A percentile compares a stretch with the other conserved stretches of the same genome.
Conservation (phyloP, 495 filamentous ascomycete species). For the Talaromyces trachyspermus region DNA sequence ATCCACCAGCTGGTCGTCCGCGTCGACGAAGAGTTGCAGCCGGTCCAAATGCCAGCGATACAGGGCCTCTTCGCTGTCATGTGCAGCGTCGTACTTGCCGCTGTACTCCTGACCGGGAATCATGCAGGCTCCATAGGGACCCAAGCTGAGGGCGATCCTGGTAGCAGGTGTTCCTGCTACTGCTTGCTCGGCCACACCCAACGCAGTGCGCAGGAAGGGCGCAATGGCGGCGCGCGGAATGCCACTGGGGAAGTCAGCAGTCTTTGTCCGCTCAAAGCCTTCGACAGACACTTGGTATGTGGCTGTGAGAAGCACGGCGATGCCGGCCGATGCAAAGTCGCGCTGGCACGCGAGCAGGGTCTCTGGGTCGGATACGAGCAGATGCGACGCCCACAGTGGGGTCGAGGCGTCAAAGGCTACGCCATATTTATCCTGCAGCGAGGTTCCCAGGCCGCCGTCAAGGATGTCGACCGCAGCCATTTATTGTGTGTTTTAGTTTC, state of each 20-base stretch:
- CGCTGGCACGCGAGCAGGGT: conserved; percentile 46
- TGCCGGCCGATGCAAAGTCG: conserved; percentile 45
- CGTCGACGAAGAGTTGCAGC: conserved; percentile 37
- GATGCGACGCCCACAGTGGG: conserved; percentile 60
- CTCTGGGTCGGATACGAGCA: conserved; percentile 42
- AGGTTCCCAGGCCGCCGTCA: conserved; percentile 61
- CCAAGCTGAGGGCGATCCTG: conserved; percentile 45
- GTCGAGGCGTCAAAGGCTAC: conserved; percentile 39
- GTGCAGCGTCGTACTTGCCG: conserved; percentile 46
- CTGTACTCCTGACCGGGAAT: conserved; percentile 55
- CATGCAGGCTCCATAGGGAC: conserved; percentile 61
- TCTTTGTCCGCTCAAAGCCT: conserved; percentile 41
- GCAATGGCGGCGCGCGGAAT: conserved; percentile 19
- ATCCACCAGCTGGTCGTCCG: conserved; percentile 14
- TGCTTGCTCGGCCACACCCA: conserved; percentile 9
- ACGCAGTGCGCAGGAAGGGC: conserved; percentile 8
- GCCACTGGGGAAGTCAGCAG: conserved; percentile 14
- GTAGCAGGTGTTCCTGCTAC: background rate
- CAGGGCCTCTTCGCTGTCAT: conserved; percentile 34
- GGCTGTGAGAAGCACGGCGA: conserved; percentile 54
- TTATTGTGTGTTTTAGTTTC: too few relatives aligned
- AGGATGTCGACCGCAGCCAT: too few relatives aligned
- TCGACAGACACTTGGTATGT: conserved; percentile 56
- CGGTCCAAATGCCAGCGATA: conserved; percentile 49
- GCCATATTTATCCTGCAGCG: conserved; percentile 47